Percentiles rank a stretch among this genome's conserved stretches.
phyloP scores from a whole-genome alignment of 2,329 filamentous ascomycete species.

The Phaeosphaeria sp. region DNA sequence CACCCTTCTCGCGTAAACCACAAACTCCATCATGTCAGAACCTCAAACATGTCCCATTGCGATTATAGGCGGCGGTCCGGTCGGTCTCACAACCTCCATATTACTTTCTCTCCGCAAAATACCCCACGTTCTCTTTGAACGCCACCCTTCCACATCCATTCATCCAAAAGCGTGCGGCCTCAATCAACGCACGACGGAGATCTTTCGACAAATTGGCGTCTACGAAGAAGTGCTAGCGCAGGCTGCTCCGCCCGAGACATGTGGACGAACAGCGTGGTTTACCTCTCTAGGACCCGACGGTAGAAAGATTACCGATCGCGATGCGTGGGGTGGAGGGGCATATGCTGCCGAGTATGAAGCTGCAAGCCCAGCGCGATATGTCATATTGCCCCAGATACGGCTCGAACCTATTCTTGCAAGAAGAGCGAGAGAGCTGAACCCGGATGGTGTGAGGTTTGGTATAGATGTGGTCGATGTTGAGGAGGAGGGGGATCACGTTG shows the following conservation, averaged over 20 bases:
- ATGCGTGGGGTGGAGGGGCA: slow-evolving; percentile 39
- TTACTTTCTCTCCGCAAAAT: slow-evolving; percentile 38
- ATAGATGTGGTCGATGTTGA: slow-evolving; percentile 33
- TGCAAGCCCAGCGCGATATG: slow-evolving; percentile 36
- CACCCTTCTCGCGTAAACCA: neutral
- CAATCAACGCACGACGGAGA: slow-evolving; percentile 37
- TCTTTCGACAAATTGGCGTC: slow-evolving; percentile 40
- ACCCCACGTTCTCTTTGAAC: slow-evolving; percentile 38
- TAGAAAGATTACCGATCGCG: slow-evolving; percentile 33
- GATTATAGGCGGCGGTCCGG: slow-evolving; percentile 41
- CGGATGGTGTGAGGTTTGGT: slow-evolving; percentile 31
- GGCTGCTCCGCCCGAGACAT: slow-evolving; percentile 13
- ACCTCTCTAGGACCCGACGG: slow-evolving; percentile 35
- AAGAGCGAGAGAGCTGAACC: slow-evolving; percentile 39
- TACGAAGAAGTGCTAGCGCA: slow-evolving; percentile 33
- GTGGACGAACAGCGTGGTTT: slow-evolving; percentile 40
- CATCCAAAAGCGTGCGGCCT: slow-evolving; percentile 43
- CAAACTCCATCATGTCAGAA: neutral
- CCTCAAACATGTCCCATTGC: slow-evolving; percentile 17
- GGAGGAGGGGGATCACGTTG: slow-evolving; percentile 26
- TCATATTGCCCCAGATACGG: slow-evolving; percentile 45
- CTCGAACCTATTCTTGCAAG: slow-evolving; percentile 44
- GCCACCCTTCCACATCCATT: slow-evolving; percentile 40
- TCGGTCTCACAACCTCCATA: slow-evolving; percentile 41
- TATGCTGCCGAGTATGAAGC: slow-evolving; percentile 30